phyloP scores from a whole-genome alignment of 2,329 filamentous ascomycete genomes.

The Colletotrichum gigasporum region DNA sequence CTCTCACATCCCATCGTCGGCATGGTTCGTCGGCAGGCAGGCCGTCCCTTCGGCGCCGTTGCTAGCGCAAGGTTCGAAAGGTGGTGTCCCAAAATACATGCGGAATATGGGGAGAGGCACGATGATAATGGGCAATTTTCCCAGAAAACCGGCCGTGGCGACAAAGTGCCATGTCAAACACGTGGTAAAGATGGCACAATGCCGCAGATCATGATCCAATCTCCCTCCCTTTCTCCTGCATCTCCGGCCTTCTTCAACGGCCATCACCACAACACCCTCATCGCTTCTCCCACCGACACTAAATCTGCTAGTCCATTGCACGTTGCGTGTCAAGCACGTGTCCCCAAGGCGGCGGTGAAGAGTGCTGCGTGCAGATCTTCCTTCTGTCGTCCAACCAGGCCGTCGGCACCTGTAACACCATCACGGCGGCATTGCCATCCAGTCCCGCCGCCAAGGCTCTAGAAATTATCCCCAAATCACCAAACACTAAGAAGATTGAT shows the following conservation, averaged over 20 bases:
- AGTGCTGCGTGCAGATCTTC: no score
- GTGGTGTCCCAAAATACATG: no score
- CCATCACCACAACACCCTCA: neutral
- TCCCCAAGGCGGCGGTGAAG: neutral
- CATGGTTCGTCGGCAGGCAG: neutral
- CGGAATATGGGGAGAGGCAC: neutral
- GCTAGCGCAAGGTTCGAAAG: no score
- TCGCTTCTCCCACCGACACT: no score
- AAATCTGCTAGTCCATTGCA: neutral
- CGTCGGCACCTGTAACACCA: neutral
- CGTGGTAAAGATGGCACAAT: conserved; percentile 11
- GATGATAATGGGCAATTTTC: conserved; percentile 1
- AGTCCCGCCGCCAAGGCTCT: no score
- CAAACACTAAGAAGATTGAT: no score
- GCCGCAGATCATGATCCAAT: neutral
- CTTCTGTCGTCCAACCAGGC: no score
- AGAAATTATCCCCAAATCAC: no score
- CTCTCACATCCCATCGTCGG: conserved; percentile 13
- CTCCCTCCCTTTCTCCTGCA: neutral
- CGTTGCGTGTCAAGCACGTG: conserved; percentile 1
- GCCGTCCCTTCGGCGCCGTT: neutral
- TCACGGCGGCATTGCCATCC: neutral
- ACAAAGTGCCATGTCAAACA: neutral
- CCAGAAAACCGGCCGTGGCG: neutral
- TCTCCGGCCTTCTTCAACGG: neutral